These are phyloP conservation scores for Colletotrichum filicis DNA, from an alignment of 2,329 filamentous ascomycete genomes.

Conservation along the genomic window DNA sequence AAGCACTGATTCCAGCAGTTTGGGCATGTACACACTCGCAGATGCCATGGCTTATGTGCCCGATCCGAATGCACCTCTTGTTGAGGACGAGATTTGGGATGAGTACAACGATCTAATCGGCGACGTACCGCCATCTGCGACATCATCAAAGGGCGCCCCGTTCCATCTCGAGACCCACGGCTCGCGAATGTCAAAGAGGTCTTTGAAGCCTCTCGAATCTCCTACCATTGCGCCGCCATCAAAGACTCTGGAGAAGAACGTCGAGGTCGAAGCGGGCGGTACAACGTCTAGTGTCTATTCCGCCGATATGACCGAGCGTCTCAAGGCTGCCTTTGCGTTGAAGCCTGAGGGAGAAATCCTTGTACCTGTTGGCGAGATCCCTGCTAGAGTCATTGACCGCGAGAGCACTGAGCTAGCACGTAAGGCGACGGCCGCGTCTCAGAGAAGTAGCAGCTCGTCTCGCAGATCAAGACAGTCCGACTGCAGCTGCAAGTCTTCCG, in stretches of 20 bases:
- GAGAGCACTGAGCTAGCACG: slow-evolving; percentile 39
- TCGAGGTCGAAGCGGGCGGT: slow-evolving; percentile 39
- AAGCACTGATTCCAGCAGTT: slow-evolving; percentile 66
- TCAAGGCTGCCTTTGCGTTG: slow-evolving; percentile 58
- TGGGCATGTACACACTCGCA: slow-evolving; percentile 67
- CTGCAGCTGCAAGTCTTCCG: slow-evolving; percentile 58
- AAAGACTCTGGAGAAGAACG: slow-evolving; percentile 11
- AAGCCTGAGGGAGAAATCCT: slow-evolving; percentile 50
- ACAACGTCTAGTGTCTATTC: slow-evolving; percentile 64
- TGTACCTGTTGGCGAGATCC: slow-evolving; percentile 54
- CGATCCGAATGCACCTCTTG: slow-evolving; percentile 68
- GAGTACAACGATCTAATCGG: slow-evolving; percentile 92
- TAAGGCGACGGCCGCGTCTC: slow-evolving; percentile 35
- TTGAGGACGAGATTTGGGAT: slow-evolving; percentile 91
- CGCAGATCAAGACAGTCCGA: slow-evolving; percentile 53
- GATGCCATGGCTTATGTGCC: slow-evolving; percentile 76
- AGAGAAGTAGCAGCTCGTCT: slow-evolving; percentile 46
- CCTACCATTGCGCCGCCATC: slow-evolving; percentile 51
- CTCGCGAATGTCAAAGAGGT: slow-evolving; percentile 47
- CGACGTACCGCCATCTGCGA: slow-evolving; percentile 65
- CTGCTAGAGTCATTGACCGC: slow-evolving; percentile 36
- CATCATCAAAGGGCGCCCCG: slow-evolving; percentile 66
- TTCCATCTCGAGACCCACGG: slow-evolving; percentile 66
- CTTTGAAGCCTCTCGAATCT: slow-evolving; percentile 55
- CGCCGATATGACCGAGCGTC: slow-evolving; percentile 63